A percentile compares a stretch with the other conserved stretches of the same genome.
Conservation (phyloP, 768 basidiomycete genomes). For the Galerina marginata region DNA sequence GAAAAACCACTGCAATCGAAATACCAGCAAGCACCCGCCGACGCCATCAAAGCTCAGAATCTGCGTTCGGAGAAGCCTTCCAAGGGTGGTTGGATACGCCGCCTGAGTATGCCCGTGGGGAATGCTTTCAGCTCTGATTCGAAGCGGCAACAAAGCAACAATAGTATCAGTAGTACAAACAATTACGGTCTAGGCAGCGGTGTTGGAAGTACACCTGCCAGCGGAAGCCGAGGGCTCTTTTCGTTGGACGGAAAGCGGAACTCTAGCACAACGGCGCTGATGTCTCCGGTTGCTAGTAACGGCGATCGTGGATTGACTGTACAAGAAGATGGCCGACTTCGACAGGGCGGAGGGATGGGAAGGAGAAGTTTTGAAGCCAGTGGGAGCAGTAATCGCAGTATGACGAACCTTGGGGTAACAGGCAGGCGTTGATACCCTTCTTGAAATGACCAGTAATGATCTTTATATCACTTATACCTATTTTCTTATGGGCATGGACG, state of each 20-base stretch:
- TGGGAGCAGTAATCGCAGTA: conserved; percentile 54
- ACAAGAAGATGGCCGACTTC: conserved; percentile 55
- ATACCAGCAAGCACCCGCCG: conserved; percentile 34
- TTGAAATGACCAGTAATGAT: background rate
- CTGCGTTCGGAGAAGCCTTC: conserved; percentile 37
- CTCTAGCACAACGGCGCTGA: conserved; percentile 42
- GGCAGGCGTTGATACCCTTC: conserved; percentile 37
- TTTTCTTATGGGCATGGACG: background rate
- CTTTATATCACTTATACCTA: background rate
- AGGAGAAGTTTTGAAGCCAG: conserved; percentile 47
- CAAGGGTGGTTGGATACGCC: conserved; percentile 77
- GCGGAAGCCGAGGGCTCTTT: conserved; percentile 35
- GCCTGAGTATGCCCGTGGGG: conserved; percentile 76
- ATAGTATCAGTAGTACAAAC: conserved; percentile 22
- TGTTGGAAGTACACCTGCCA: conserved; percentile 27
- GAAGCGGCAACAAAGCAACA: conserved; percentile 45
- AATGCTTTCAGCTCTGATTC: conserved; percentile 64
- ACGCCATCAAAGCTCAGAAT: conserved; percentile 14
- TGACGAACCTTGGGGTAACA: conserved; percentile 49
- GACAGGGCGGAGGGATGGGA: conserved; percentile 47
- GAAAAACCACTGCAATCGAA: conserved; percentile 27
- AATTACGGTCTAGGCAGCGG: conserved; percentile 34
- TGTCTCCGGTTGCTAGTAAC: conserved; percentile 31
- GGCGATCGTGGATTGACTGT: conserved; percentile 22
- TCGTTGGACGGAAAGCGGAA: conserved; percentile 58